phyloP scores from a whole-genome alignment of 805 yeast genomes.

The Candida xyloterini region DNA sequence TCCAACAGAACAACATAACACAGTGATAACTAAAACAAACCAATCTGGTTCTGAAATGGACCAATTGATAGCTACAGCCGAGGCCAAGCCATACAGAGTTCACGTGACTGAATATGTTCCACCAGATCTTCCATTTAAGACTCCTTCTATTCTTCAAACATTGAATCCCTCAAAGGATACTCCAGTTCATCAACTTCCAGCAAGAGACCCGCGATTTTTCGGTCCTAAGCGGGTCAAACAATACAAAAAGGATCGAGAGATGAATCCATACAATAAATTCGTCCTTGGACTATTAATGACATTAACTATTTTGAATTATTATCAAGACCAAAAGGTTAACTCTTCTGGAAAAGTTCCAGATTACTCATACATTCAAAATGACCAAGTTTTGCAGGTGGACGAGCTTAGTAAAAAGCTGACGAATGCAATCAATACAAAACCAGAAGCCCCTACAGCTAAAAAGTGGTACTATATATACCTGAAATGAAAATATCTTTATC shows the following conservation, averaged over 20 bases:
- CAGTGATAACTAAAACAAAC: conserved; percentile 1
- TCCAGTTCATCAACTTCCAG: conserved; percentile 34
- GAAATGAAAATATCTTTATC: conserved; percentile 24
- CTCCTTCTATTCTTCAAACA: conserved; percentile 36
- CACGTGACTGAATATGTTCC: conserved; percentile 36
- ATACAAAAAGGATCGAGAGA: conserved; percentile 45
- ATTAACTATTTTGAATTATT: conserved; percentile 49
- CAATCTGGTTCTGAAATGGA: conserved; percentile 1
- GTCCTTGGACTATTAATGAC: conserved; percentile 48
- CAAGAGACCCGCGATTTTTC: conserved; percentile 34
- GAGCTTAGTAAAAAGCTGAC: conserved; percentile 15
- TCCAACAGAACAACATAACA: conserved; percentile 13
- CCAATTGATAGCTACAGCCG: conserved; percentile 13
- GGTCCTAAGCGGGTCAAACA: conserved; percentile 43
- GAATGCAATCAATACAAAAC: conserved; percentile 2
- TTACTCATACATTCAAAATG: conserved; percentile 25
- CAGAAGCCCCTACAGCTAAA: conserved; percentile 3
- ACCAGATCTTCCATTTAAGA: conserved; percentile 56
- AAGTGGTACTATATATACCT: conserved; percentile 57
- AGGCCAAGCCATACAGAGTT: not conserved
- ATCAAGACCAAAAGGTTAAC: conserved; percentile 46
- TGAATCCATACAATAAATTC: conserved; percentile 57
- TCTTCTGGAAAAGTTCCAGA: conserved; percentile 31
- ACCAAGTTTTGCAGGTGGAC: conserved; percentile 13
- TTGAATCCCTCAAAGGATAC: conserved; percentile 30